A percentile compares a stretch with the other conserved stretches of the same genome.
These are phyloP conservation scores for Lagerstroemia speciosa DNA, from an alignment of 345 rosid species.

Conservation along the genomic window DNA sequence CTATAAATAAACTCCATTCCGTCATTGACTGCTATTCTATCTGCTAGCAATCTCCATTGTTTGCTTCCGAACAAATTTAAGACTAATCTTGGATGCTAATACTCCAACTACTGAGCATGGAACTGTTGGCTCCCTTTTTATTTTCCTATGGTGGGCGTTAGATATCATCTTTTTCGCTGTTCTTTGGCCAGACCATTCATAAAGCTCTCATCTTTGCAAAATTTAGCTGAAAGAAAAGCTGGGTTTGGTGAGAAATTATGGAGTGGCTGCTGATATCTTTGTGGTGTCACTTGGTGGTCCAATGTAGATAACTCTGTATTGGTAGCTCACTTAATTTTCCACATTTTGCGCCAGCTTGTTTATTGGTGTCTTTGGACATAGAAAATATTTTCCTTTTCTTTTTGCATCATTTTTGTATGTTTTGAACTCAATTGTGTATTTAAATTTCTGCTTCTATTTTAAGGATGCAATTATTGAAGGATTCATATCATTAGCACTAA, in stretches of 20 bases:
- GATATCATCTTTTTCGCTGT: too few relatives aligned
- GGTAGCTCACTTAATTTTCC: not conserved
- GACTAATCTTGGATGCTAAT: too few relatives aligned
- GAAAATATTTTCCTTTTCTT: not conserved
- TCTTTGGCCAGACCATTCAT: too few relatives aligned
- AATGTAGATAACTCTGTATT: not conserved
- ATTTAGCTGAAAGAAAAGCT: not conserved
- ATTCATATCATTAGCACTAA: too few relatives aligned
- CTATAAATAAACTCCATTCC: slow-evolving; percentile 17
- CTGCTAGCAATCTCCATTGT: too few relatives aligned
- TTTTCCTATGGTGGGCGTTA: too few relatives aligned
- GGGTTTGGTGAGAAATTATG: not conserved
- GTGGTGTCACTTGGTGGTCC: not conserved
- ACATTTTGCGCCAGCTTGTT: not conserved
- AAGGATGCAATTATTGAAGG: not conserved
- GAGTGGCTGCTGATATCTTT: not conserved
- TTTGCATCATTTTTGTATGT: not conserved
- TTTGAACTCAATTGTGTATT: not conserved
- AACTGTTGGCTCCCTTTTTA: too few relatives aligned
- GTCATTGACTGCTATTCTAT: slow-evolving; percentile 23
- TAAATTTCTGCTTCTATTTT: not conserved
- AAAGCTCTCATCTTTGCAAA: not conserved
- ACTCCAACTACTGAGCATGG: too few relatives aligned
- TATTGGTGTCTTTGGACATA: too few relatives aligned
- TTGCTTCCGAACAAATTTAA: too few relatives aligned